phyloP scores from a whole-genome alignment of 345 rosid species.

The Erucastrum elatum region DNA sequence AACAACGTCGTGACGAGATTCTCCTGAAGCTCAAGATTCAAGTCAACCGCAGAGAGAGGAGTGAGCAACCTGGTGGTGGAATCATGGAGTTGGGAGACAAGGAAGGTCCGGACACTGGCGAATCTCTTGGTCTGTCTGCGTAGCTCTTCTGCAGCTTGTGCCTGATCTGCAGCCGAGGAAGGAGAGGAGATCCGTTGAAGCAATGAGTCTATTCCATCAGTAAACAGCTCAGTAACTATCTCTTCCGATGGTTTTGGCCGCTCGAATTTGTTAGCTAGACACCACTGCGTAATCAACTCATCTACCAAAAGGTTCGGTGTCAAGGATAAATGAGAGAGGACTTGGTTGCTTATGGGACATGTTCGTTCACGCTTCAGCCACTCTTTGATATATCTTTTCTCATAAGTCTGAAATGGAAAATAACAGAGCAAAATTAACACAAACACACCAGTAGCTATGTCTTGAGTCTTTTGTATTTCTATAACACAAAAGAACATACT shows the following conservation, averaged over 20 bases:
- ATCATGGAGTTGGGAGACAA: slow-evolving; percentile 34
- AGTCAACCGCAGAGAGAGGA: slow-evolving; percentile 42
- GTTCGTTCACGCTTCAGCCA: slow-evolving; percentile 46
- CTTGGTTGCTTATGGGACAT: slow-evolving; percentile 53
- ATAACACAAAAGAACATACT: background rate
- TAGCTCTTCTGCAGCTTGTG: slow-evolving; percentile 53
- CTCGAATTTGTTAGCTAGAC: slow-evolving; percentile 39
- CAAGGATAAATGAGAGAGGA: slow-evolving; percentile 42
- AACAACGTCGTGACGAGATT: slow-evolving; percentile 45
- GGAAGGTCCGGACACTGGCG: slow-evolving; percentile 44
- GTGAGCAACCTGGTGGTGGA: slow-evolving; percentile 45
- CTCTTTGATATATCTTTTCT: slow-evolving; percentile 45
- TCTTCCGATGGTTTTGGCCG: slow-evolving; percentile 38
- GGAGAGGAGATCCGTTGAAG: slow-evolving; percentile 49
- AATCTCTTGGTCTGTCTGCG: slow-evolving; percentile 47
- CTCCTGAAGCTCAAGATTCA: slow-evolving; percentile 34
- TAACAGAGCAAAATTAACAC: slow-evolving; percentile 7
- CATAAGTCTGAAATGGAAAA: slow-evolving; percentile 53
- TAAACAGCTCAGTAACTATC: slow-evolving; percentile 22
- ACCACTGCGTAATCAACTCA: slow-evolving; percentile 53
- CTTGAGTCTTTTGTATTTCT: background rate
- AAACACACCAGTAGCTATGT: background rate
- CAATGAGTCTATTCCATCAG: slow-evolving; percentile 39
- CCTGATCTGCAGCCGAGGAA: slow-evolving; percentile 44
- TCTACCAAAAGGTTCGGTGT: slow-evolving; percentile 37